A percentile compares a stretch with the other conserved stretches of the same genome.
Evolutionary conservation across 306 rosid genomes (phyloP).

Genomic region (Biancaea sappan): DNA sequence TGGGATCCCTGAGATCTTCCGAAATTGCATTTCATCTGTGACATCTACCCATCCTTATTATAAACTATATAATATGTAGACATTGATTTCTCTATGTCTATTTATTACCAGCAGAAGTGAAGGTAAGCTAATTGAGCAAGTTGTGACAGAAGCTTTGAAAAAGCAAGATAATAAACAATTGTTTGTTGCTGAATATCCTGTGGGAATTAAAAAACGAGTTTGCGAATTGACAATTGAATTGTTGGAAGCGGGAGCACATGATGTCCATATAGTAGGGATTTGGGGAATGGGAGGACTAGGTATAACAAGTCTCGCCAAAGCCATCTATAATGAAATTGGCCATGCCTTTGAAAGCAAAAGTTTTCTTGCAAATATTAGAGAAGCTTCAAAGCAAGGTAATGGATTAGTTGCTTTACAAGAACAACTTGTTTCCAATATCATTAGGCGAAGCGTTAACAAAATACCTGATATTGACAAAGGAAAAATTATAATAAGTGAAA

Average conservation of each 20-base stretch:
- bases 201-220: background rate
- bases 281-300: constrained; percentile 14
- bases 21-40: too few relatives aligned
- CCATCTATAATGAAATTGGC: background rate
- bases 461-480: background rate
- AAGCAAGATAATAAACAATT: background rate
- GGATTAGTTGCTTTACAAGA: background rate
- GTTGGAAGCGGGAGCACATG: background rate
- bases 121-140: background rate
- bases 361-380: background rate
- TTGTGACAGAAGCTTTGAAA: background rate
- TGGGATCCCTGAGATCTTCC: too few relatives aligned
- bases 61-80: too few relatives aligned
- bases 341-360: background rate
- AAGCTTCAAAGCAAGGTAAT: background rate
- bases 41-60: too few relatives aligned
- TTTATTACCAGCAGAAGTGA: background rate
- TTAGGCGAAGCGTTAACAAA: background rate
- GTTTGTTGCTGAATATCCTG: background rate
- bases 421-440: background rate
- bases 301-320: background rate
- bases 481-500: background rate
- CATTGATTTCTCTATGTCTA: background rate
- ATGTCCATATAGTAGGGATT: background rate
- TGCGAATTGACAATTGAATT: background rate